Evolutionary conservation across 2,329 filamentous ascomycete species (phyloP), one percentile per base, ranked within the genome.

Genomic region (Penicillium psychrosexuale): DNA sequence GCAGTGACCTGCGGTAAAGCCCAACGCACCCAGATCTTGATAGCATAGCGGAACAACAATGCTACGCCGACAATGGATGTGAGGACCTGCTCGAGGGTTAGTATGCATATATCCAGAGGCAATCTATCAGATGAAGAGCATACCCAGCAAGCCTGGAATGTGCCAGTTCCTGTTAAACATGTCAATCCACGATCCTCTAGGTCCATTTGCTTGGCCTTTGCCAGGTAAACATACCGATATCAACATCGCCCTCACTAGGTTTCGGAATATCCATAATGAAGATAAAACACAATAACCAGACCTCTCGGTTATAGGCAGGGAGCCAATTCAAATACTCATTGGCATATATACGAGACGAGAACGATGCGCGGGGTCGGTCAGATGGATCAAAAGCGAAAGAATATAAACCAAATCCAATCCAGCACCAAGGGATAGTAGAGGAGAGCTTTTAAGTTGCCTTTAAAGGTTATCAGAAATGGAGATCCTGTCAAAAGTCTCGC

Each of bases 21-120:
- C 60, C 66, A 72, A 9, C 66, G 60, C 13, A 70, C 61, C 70
- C 69, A 73, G 36, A 63, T 46, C 51, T 71, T 69, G 46, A 66
- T 59, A 8, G 51, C 44, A 55, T 62, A 68, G 5, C 66, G 60
- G 28, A 68, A 66, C 4, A 62, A 27, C 28, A 66, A 52, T 42
- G 60, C 53, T 3, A 62, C 30, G 11, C 58, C 59, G 24, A 63
- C 64, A 7, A 67, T 44, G n/a, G 51, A 53, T 11, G 63, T 65
- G 8, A 64, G 60, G 40, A 57, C 59, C 64, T 61, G 39, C 11
- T 37, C 15, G n/a, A 34, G 2, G 3, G 36, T 56, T 27, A 61
- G 46, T 13, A 43, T 48, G 4, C n/a, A 47, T 22, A 30, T 7
- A 46, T 30, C 13, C 13, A 13, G n/a, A 19, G 7, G 9, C 3